Evolutionary conservation across 1,139 yeast species (phyloP), one percentile per base, ranked within the genome.

Genomic region (Yamadazyma triangularis): DNA sequence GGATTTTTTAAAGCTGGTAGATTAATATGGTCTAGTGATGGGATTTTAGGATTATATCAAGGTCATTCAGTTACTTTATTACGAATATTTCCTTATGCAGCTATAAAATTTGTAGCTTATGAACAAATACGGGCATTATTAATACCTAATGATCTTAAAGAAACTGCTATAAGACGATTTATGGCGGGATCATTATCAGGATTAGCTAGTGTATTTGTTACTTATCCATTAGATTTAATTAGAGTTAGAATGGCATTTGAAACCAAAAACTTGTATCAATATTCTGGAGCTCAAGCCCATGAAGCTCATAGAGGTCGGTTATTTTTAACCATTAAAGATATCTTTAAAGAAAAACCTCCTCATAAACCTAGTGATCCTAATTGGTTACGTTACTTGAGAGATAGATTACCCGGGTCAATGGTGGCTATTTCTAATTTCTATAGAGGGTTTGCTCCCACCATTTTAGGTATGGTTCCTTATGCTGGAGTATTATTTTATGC

Each of bases 401-500:
- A 43, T 32, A 45, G 52, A 30, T 48, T 57, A 33, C 64, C 78
- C 4, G 47, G 56, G 19, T 42, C 56, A 13, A 33, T 73, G 2
- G 60, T 68, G 24, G 56, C 71, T 6, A 39, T 75, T 10, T 63
- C 84, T 19, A 88, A 89, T 60, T 91, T 88, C 53, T 91, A 91
- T 58, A 70, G 96, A 38, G 99, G 99, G 2, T 91, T 89, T 59
- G 77, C 85, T 6, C 96, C 98, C 13, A 91, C 99, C 0, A 79
- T 91, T 24, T 53, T 88, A 25, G 99, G 99, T 11, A 89, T 91
- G 95, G 70, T 91, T 13, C 98, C 98, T 1, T 91, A 91, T 53
- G 98, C 99, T 2, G 99, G 99, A 8, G 96, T 89, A 2, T 85
- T 96, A 1, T 91, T 91, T 50, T 85, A 89, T 60, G 85, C 96